Evolutionary conservation across 2,329 filamentous ascomycete genomes (phyloP).

Genomic region (Cercospora sp.): DNA sequence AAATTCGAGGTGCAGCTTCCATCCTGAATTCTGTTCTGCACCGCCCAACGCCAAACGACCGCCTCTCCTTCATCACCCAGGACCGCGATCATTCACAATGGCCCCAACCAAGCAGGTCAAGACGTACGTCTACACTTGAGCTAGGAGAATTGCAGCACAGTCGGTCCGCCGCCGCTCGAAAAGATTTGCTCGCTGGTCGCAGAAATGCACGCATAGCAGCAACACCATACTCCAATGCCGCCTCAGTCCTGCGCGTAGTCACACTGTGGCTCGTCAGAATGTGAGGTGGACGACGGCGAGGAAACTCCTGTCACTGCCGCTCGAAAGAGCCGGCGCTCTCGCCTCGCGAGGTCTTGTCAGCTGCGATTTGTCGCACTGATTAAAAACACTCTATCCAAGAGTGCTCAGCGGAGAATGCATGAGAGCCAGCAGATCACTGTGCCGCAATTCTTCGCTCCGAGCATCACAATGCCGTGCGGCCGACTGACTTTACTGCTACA

Average conservation of each 20-base stretch:
- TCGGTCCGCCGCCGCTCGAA: conserved; percentile 66
- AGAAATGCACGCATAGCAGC: conserved; percentile 20
- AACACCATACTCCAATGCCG: conserved; percentile 31
- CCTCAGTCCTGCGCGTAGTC: conserved; percentile 40
- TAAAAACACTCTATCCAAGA: conserved; percentile 54
- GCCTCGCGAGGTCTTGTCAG: conserved; percentile 35
- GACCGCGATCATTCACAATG: conserved; percentile 52
- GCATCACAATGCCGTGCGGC: conserved; percentile 59
- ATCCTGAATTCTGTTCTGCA: conserved; percentile 20
- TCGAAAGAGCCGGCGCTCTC: conserved; percentile 34
- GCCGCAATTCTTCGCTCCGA: conserved; percentile 93
- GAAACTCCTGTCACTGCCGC: conserved; percentile 22
- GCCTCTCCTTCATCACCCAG: conserved; percentile 23
- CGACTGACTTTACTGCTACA: conserved; percentile 64
- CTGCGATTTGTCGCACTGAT: conserved; percentile 64
- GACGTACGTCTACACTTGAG: conserved; percentile 51
- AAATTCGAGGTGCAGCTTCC: conserved; percentile 22
- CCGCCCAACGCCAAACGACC: conserved; percentile 43
- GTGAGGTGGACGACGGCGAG: conserved; percentile 29
- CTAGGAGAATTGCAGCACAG: conserved; percentile 63
- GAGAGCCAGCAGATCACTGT: conserved; percentile 73
- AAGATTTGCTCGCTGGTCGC: conserved; percentile 42
- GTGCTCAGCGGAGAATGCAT: conserved; percentile 42
- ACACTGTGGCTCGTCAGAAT: conserved; percentile 41
- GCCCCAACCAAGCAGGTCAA: conserved; percentile 50